These are phyloP conservation scores for Conticribra weissflogii DNA, from an alignment of 108 stramenopile species.

Conservation along the genomic window DNA sequence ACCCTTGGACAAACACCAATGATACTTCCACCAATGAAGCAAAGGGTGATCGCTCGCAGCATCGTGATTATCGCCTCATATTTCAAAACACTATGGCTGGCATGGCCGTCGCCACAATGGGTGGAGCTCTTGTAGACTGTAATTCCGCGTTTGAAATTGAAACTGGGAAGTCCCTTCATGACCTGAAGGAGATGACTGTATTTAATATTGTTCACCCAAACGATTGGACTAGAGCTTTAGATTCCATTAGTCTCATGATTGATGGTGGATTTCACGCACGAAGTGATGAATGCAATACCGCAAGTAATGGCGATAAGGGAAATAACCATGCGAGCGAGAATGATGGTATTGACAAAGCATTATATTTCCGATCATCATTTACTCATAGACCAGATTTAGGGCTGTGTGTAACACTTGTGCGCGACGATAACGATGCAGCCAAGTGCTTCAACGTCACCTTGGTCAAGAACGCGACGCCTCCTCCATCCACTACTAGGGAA, in stretches of 20 bases:
- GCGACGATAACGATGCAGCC: slow-evolving; percentile 15
- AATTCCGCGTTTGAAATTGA: slow-evolving; percentile 20
- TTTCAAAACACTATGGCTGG: slow-evolving; percentile 41
- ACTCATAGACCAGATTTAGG: slow-evolving; percentile 31
- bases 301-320: slow-evolving; percentile 7
- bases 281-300: not conserved
- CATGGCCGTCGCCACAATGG: slow-evolving; percentile 50
- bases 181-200: slow-evolving; percentile 30
- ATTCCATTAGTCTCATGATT: slow-evolving; percentile 41
- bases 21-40: not conserved
- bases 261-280: slow-evolving; percentile 5
- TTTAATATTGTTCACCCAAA: slow-evolving; percentile 38
- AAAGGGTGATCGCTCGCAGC: not conserved
- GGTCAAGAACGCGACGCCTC: slow-evolving; percentile 25
- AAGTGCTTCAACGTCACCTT: slow-evolving; percentile 45
- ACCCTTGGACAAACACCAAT: too few relatives aligned
- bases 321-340: slow-evolving; percentile 1
- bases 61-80: slow-evolving; percentile 28
- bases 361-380: slow-evolving; percentile 23
- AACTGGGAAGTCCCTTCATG: slow-evolving; percentile 9
- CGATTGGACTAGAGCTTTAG: slow-evolving; percentile 30
- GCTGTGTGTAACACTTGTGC: slow-evolving; percentile 29
- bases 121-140: slow-evolving; percentile 42
- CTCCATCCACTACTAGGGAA: not conserved
- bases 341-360: slow-evolving; percentile 8